Base-by-base conservation (phyloP, 2,329 filamentous ascomycete species). In the Dactylonectria macrodidyma region DNA sequence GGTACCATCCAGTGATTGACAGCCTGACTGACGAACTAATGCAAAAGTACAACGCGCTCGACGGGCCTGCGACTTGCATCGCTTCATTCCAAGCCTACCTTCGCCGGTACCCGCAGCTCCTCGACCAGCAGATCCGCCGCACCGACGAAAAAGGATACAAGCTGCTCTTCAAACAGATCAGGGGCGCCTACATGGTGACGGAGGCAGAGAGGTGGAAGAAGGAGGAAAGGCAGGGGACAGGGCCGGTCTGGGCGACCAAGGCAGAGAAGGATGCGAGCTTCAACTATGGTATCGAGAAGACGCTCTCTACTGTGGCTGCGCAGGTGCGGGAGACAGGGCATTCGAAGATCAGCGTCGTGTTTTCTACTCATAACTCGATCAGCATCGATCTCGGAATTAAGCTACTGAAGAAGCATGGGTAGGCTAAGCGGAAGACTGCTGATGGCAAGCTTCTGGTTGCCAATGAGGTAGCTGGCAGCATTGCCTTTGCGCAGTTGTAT, bases 61-160 rank as follows among this genome's bases (percentile, higher is more conserved):
- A 62, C 12, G 66, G 66, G 5, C 72, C 72, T 6, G 70, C 71
- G 3, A 73, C 71, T 5, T 73, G 68, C 41, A 72, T 72, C 48
- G 70, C 72, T 14, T 73, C 71, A 12, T 71, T 71, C 61, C 69
- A 74, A 30, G 72, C 72, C 10, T 73, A 74, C 22, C 66, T 70
- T 5, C 63, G 71, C 22, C 61, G 72, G 11, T 60, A 74, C 46
- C 72, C 69, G 3, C 71, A 74, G 24, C 68, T 73, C 6, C 68
- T 75, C 3, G 67, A 73, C 24, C 63, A 75, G 9, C 71, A 73
- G 55, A 71, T 74, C 10, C 54, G 30, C 9, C 71, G 70, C 22
- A 71, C 73, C 1, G 61, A 73, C 2, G 62, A 68, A 12, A 70
- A 66, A 30, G 68, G 70, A 4, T 75, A 73, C 36, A 73, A 69